phyloP scores from a whole-genome alignment of 768 basidiomycete genomes.

The Lactarius tabidus region DNA sequence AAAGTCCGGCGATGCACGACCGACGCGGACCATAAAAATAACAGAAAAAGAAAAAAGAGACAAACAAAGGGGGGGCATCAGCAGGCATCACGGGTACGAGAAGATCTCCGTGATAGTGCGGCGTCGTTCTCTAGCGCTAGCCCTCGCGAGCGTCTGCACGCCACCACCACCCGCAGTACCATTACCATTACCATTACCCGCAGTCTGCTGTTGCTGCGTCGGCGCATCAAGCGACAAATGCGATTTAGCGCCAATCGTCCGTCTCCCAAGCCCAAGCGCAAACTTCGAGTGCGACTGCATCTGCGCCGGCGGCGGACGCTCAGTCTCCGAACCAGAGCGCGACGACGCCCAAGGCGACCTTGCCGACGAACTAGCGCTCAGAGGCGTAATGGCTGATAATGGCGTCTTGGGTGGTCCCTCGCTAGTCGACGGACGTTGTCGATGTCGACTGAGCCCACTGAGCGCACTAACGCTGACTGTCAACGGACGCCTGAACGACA shows the following conservation, averaged over 20 bases:
- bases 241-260: conserved; percentile 38
- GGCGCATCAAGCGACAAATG: conserved; percentile 46
- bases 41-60: conserved; percentile 17
- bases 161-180: conserved; percentile 23
- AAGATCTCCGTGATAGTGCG: conserved; percentile 52
- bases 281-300: too few species aligned
- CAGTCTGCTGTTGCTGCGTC: neutral
- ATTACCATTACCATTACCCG: neutral
- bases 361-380: conserved; percentile 41
- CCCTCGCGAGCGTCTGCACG: conserved; percentile 35
- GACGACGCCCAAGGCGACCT: conserved; percentile 38
- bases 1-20: conserved; percentile 1
- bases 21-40: conserved; percentile 24
- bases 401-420: conserved; percentile 32
- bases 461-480: conserved; percentile 51
- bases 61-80: neutral
- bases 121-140: conserved; percentile 40
- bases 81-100: conserved; percentile 29
- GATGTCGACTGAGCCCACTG: conserved; percentile 41
- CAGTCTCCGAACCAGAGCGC: conserved; percentile 49
- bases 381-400: too few species aligned
- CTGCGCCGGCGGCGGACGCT: conserved; percentile 42
- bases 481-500: conserved; percentile 64
- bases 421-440: conserved; percentile 39
- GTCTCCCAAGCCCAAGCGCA: conserved; percentile 26